Base-by-base conservation (phyloP, 352 stramenopile genomes). In the Thraustotheca clavata region DNA sequence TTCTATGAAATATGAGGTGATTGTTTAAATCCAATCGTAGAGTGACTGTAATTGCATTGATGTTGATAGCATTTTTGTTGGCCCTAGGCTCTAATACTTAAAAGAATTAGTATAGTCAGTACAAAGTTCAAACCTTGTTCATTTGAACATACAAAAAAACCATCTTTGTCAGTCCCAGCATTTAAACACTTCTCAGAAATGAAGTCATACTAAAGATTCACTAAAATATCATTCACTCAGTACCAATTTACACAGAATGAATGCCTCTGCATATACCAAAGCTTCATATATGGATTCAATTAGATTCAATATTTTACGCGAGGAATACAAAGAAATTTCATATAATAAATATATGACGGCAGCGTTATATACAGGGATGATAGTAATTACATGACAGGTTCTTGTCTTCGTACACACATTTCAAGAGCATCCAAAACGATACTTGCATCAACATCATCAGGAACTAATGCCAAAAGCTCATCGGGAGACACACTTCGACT, bases 381-480 rank as follows among this genome's bases (percentile, higher is more conserved):
- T n/a, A n/a, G n/a, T n/a, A n/a, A n/a, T n/a, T n/a, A n/a, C n/a
- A n/a, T n/a, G n/a, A n/a, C n/a, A n/a, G n/a, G n/a, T n/a, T 52
- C 46, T 24, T 11, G 11, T n/a, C 29, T 60, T n/a, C 57, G 57
- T 27, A 65, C 57, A 32, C 34, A 22, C 20, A 26, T 20, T 6
- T 24, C 57, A 9, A 65, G 18, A 8, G 57, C 57, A 24, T 34
- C 57, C 26, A 65, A 31, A n/a, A 65, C 43, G 11, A 54, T 7
- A 16, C 18, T 20, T 1, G 38, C 57, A 46, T 91, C 82, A 7
- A 79, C 81, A 36, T 91, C 80, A 59, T 91, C 84, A 11, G 84
- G 84, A 27, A 94, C 67, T 33, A 94, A 77, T 38, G 89, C 70
- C 3, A 94, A 73, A 20, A 91, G 54, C 24, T 94, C 84, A 62